These are phyloP conservation scores for Candida vaughaniae DNA, from an alignment of 805 yeast genomes.

Conservation along the genomic window DNA sequence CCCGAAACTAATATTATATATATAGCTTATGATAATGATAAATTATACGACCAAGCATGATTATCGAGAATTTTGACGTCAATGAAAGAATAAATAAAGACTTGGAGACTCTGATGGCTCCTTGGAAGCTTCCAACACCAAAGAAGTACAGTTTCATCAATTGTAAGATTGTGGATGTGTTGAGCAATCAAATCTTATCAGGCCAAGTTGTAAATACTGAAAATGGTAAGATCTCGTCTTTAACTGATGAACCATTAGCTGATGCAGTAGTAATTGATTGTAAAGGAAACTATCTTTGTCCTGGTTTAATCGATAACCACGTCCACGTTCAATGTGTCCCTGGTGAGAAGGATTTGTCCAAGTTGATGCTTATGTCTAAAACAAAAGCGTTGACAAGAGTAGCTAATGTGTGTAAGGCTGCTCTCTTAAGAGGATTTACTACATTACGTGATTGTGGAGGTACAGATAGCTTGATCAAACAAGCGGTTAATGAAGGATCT, in stretches of 20 bases:
- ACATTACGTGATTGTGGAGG: slow-evolving; percentile 15
- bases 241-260: slow-evolving; percentile 2
- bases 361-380: slow-evolving; percentile 17
- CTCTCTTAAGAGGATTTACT: slow-evolving; percentile 20
- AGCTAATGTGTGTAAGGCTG: slow-evolving; percentile 14
- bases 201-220: slow-evolving; percentile 17
- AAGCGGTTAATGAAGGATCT: slow-evolving; percentile 24
- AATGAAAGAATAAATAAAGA: no score
- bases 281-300: slow-evolving; percentile 21
- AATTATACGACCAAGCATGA: no score
- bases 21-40: no score
- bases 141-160: slow-evolving; percentile 18
- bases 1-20: no score
- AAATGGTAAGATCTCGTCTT: slow-evolving; percentile 17
- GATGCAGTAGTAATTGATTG: slow-evolving; percentile 18
- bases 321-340: slow-evolving; percentile 23
- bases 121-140: slow-evolving; percentile 22
- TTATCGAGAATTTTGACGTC: no score
- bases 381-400: slow-evolving; percentile 20
- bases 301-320: slow-evolving; percentile 26
- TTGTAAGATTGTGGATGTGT: slow-evolving; percentile 18
- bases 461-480: slow-evolving; percentile 17
- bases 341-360: slow-evolving; percentile 19
- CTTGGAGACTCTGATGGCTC: no score
- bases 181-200: slow-evolving; percentile 12